Evolutionary conservation across 176 grass and related monocot genomes (phyloP).

Genomic region (Ananas comosus): DNA sequence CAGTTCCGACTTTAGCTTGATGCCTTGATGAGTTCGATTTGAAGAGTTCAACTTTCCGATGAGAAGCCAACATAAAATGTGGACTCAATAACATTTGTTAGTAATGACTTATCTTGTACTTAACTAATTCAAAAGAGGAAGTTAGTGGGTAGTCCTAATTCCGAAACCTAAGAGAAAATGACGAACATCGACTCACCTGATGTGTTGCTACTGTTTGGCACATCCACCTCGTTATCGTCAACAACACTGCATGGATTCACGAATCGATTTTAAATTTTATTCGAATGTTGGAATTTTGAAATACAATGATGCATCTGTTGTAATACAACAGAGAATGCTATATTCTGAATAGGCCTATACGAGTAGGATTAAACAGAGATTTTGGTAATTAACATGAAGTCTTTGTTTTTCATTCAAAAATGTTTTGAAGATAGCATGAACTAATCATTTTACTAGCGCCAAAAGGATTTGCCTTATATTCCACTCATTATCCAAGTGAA

Average conservation of each 20-base stretch:
- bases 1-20: too few species aligned
- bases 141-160: too few species aligned
- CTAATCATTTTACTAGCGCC: background rate
- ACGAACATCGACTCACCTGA: constrained; percentile 10
- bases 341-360: background rate
- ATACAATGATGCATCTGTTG: constrained; percentile 2
- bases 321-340: background rate
- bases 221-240: constrained; percentile 39
- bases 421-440: background rate
- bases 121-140: too few species aligned
- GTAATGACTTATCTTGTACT: too few species aligned
- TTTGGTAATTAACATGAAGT: background rate
- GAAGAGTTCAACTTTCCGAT: too few species aligned
- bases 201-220: constrained; percentile 8
- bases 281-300: background rate
- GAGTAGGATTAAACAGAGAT: background rate
- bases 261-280: constrained; percentile 2
- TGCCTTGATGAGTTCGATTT: too few species aligned
- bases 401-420: background rate
- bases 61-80: too few species aligned
- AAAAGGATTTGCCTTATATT: constrained; percentile 62
- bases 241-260: constrained; percentile 46
- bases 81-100: too few species aligned
- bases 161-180: too few species aligned
- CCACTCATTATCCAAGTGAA: constrained; percentile 94